These are phyloP conservation scores for Lagenidium sp. DNA, from an alignment of 352 stramenopile species.

Conservation along the genomic window DNA sequence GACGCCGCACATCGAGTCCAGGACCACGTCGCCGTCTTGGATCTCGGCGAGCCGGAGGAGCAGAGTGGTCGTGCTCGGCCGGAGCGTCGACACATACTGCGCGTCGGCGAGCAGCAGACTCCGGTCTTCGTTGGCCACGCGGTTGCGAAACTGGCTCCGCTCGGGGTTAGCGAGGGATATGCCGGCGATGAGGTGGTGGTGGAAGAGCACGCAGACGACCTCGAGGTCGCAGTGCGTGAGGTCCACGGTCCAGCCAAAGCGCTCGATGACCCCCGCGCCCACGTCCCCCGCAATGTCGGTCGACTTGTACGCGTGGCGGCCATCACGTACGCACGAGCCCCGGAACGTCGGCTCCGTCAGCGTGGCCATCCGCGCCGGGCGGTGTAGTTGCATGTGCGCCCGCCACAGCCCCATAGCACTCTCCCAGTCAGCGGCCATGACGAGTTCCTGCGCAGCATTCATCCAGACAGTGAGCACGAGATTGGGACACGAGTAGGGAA, in stretches of 20 bases:
- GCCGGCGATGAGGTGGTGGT: conserved; percentile 55
- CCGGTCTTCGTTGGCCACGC: conserved; percentile 61
- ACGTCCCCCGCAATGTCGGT: conserved; percentile 52
- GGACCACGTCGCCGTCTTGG: conserved; percentile 45
- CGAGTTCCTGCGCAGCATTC: conserved; percentile 21
- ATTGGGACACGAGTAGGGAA: background rate
- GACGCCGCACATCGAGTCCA: conserved; percentile 79
- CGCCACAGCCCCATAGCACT: conserved; percentile 50
- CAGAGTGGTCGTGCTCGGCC: conserved; percentile 67
- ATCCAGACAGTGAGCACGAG: background rate
- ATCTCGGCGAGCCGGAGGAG: conserved; percentile 59
- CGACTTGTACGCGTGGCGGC: conserved; percentile 65
- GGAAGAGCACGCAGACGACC: conserved; percentile 66
- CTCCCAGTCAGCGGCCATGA: conserved; percentile 42
- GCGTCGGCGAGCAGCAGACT: conserved; percentile 28
- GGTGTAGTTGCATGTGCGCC: conserved; percentile 19
- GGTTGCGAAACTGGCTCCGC: conserved; percentile 55
- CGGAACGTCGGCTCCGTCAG: conserved; percentile 38
- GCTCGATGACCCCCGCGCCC: conserved; percentile 38
- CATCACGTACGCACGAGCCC: conserved; percentile 71
- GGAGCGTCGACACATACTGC: conserved; percentile 70
- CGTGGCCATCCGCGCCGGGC: conserved; percentile 3
- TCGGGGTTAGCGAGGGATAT: conserved; percentile 50
- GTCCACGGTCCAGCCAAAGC: conserved; percentile 54
- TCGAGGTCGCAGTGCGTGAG: conserved; percentile 61